Evolutionary conservation across 2,329 filamentous ascomycete genomes (phyloP).

Genomic region (Chalaropsis thielavioides): DNA sequence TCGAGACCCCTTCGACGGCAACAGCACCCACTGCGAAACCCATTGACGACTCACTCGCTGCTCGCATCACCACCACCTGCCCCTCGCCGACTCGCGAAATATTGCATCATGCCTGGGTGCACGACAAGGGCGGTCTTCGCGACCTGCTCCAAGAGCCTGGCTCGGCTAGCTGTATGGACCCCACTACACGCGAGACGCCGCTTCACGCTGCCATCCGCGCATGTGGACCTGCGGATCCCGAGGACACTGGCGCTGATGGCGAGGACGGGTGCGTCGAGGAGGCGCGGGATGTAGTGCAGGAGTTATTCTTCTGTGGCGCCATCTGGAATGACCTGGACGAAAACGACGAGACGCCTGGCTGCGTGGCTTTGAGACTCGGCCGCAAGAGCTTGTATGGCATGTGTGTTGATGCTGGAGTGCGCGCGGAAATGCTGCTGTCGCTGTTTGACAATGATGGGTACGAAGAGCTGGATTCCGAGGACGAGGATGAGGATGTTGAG

Average conservation of each 20-base stretch:
- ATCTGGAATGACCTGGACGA: slow-evolving; percentile 95
- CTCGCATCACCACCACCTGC: slow-evolving; percentile 40
- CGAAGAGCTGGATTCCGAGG: slow-evolving; percentile 49
- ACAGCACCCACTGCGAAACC: background rate
- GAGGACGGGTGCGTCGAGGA: slow-evolving; percentile 38
- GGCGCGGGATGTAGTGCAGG: slow-evolving; percentile 52
- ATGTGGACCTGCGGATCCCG: slow-evolving; percentile 35
- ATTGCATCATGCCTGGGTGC: slow-evolving; percentile 40
- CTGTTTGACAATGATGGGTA: slow-evolving; percentile 58
- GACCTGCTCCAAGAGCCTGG: slow-evolving; percentile 50
- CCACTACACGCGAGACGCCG: slow-evolving; percentile 71
- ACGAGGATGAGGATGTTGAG: slow-evolving; percentile 34
- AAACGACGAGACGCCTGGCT: slow-evolving; percentile 81
- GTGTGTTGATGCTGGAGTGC: slow-evolving; percentile 77
- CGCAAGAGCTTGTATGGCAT: slow-evolving; percentile 59
- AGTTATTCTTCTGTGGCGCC: slow-evolving; percentile 73
- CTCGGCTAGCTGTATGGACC: slow-evolving; percentile 63
- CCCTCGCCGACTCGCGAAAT: slow-evolving; percentile 37
- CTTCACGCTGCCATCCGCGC: slow-evolving; percentile 82
- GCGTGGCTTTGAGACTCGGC: slow-evolving; percentile 59
- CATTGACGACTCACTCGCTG: slow-evolving; percentile 36
- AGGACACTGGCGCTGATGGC: slow-evolving; percentile 23
- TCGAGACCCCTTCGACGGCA: background rate
- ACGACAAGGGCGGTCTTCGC: slow-evolving; percentile 52
- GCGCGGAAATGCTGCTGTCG: slow-evolving; percentile 75